Percentiles rank a stretch among this genome's conserved stretches.
Evolutionary conservation across 2,329 filamentous ascomycete species (phyloP).

Genomic region (Aplosporella prunicola): DNA sequence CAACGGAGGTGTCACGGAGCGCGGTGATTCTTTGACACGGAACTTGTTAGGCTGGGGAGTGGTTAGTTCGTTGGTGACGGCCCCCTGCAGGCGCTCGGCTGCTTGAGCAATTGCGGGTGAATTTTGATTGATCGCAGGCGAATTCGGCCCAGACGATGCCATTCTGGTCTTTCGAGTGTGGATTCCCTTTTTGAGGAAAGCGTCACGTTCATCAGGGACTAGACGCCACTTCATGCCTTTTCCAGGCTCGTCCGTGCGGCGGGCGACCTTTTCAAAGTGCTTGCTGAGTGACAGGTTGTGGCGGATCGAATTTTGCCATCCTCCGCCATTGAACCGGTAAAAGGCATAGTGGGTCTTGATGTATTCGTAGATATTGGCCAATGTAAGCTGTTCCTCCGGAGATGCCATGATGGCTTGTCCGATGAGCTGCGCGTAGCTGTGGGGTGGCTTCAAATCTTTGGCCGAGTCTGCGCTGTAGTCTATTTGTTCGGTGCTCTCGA

Average conservation of each 20-base stretch:
- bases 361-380: conserved; percentile 88
- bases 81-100: conserved; percentile 37
- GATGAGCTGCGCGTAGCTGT: conserved; percentile 94
- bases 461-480: conserved; percentile 76
- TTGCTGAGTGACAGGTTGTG: conserved; percentile 96
- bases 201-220: conserved; percentile 70
- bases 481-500: conserved; percentile 49
- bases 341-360: conserved; percentile 90
- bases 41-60: conserved; percentile 13
- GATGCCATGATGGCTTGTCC: conserved; percentile 89
- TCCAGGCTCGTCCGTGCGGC: conserved; percentile 87
- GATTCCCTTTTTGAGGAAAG: conserved; percentile 66
- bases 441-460: conserved; percentile 87
- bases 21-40: conserved; percentile 31
- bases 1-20: conserved; percentile 40
- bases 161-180: conserved; percentile 34
- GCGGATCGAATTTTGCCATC: conserved; percentile 95
- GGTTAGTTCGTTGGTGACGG: conserved; percentile 15
- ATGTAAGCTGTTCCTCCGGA: conserved; percentile 75
- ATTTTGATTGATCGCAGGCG: conserved; percentile 47
- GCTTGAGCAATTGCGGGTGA: conserved; percentile 49
- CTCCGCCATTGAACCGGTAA: conserved; percentile 73
- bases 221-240: conserved; percentile 99
- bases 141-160: conserved; percentile 59
- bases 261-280: conserved; percentile 84